Conservation (phyloP, 177 flowering plant species). For the Telopea speciosissima region DNA sequence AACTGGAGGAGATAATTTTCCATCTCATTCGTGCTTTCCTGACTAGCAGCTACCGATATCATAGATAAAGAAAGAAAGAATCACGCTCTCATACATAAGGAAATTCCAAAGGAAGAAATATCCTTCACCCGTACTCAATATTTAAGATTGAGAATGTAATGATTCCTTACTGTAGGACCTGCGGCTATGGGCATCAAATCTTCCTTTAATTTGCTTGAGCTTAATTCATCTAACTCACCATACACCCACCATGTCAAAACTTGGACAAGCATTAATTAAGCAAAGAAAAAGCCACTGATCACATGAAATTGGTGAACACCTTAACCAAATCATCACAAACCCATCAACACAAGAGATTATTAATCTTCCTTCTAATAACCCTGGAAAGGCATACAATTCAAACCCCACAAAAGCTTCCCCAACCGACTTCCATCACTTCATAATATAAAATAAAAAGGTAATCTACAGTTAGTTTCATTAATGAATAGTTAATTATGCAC, state of each 20-base stretch:
- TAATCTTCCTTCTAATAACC: slow-evolving; percentile 7
- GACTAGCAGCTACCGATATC: too few relatives aligned
- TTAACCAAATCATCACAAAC: slow-evolving; percentile 8
- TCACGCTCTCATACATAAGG: too few relatives aligned
- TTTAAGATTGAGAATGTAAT: too few relatives aligned
- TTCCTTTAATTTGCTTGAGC: neutral
- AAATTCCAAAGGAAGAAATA: too few relatives aligned
- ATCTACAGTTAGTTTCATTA: neutral
- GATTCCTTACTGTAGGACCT: too few relatives aligned
- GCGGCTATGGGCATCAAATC: too few relatives aligned
- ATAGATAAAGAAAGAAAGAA: too few relatives aligned
- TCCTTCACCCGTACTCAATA: too few relatives aligned
- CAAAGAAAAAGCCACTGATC: neutral
- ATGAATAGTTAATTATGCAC: slow-evolving; percentile 11
- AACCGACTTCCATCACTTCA: slow-evolving; percentile 10
- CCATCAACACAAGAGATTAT: neutral
- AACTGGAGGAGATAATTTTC: too few relatives aligned
- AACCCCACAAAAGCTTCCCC: slow-evolving; percentile 11
- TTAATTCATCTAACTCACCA: neutral
- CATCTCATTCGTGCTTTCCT: too few relatives aligned
- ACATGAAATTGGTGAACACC: slow-evolving; percentile 28
- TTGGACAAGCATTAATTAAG: neutral
- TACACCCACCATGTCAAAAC: neutral
- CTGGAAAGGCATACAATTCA: neutral
- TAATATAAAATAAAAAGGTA: slow-evolving; percentile 13